phyloP scores from a whole-genome alignment of 495 filamentous ascomycete genomes.

The Penicillium taxi region DNA sequence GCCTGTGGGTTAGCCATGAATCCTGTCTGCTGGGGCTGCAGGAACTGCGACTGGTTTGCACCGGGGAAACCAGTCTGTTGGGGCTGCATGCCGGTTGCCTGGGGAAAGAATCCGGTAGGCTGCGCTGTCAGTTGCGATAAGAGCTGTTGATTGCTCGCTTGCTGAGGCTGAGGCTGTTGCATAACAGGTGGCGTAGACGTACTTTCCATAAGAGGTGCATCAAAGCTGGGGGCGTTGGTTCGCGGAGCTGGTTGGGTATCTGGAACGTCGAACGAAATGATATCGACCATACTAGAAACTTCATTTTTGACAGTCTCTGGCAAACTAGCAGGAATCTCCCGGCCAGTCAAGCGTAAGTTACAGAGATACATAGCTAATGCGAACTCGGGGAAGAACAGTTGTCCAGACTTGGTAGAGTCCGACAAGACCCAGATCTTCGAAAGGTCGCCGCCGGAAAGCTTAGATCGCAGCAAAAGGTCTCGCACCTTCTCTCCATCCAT shows the following conservation, averaged over 20 bases:
- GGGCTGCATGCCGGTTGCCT: conserved; percentile 49
- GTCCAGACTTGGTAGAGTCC: conserved; percentile 93
- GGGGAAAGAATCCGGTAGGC: conserved; percentile 55
- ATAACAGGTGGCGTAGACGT: conserved; percentile 61
- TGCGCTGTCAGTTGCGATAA: conserved; percentile 66
- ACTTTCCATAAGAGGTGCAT: conserved; percentile 52
- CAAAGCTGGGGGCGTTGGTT: conserved; percentile 77
- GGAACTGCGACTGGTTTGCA: conserved; percentile 29
- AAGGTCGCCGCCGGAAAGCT: conserved; percentile 70
- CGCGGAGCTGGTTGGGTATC: conserved; percentile 58
- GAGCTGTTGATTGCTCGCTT: conserved; percentile 65
- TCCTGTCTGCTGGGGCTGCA: conserved; percentile 42
- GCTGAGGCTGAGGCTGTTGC: conserved; percentile 80
- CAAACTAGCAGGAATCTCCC: conserved; percentile 61
- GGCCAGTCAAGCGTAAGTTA: conserved; percentile 84
- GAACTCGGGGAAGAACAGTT: conserved; percentile 96
- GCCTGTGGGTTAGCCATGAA: conserved; percentile 49
- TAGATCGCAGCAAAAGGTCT: conserved; percentile 80
- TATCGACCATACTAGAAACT: conserved; percentile 99
- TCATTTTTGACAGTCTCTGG: conserved; percentile 90
- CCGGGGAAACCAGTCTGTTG: conserved; percentile 42
- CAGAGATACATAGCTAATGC: conserved; percentile 98
- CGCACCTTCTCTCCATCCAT: conserved; percentile 87
- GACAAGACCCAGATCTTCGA: conserved; percentile 93
- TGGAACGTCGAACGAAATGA: conserved; percentile 88